phyloP scores from a whole-genome alignment of 352 stramenopile genomes.

The Poterioochromonas sp. region DNA sequence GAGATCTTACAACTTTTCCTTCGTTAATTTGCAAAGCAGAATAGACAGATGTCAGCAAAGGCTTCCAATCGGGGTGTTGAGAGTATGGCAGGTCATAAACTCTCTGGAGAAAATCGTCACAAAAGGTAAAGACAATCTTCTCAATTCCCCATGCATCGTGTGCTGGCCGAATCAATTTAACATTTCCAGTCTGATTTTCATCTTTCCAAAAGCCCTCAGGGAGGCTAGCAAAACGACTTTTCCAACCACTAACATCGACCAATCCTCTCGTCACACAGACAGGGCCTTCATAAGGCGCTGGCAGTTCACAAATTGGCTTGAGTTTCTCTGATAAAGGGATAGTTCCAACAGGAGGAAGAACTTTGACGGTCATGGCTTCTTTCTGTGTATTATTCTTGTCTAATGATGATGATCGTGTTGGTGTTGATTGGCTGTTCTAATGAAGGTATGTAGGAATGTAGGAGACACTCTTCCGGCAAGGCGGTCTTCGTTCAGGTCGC shows the following conservation, averaged over 20 bases:
- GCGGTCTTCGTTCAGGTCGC: too few species aligned
- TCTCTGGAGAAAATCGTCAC: conserved; percentile 91
- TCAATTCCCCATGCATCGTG: conserved; percentile 96
- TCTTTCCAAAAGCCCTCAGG: conserved; percentile 35
- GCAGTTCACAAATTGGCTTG: background rate
- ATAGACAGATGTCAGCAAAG: conserved; percentile 1
- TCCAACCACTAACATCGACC: background rate
- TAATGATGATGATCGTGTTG: too few species aligned
- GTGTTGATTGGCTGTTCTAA: too few species aligned
- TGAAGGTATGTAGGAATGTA: too few species aligned
- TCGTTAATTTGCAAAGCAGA: conserved; percentile 8
- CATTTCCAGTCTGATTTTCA: conserved; percentile 54
- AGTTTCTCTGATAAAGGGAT: background rate
- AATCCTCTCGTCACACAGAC: background rate
- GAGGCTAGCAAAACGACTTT: background rate
- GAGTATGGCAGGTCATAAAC: conserved; percentile 91
- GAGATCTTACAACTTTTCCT: conserved; percentile 74
- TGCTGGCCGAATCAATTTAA: conserved; percentile 77
- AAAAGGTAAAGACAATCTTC: conserved; percentile 96
- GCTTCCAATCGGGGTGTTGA: conserved; percentile 49
- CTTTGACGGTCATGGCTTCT: too few species aligned
- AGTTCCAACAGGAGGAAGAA: background rate
- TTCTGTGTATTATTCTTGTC: too few species aligned
- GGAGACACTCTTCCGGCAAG: too few species aligned
- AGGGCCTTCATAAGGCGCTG: background rate